These are phyloP conservation scores for Apiotrichum gracile DNA, from an alignment of 1,284 basidiomycete species.

Conservation along the genomic window DNA sequence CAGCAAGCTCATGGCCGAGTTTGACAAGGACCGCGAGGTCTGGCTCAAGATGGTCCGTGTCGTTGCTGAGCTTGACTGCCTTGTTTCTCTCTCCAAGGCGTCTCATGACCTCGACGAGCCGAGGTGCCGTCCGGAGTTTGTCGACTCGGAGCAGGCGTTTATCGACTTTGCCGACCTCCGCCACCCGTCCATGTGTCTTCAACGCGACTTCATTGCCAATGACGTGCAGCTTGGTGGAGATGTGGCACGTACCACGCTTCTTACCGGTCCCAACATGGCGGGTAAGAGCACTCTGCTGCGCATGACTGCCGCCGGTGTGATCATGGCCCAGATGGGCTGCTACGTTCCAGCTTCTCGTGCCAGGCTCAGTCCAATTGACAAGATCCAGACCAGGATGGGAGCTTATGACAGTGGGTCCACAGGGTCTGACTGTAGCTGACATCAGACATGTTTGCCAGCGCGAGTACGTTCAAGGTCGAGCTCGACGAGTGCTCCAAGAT, in stretches of 20 bases:
- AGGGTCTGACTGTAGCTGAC: neutral
- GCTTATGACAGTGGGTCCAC: constrained; percentile 69
- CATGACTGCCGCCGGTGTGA: constrained; percentile 93
- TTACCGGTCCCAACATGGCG: constrained; percentile 82
- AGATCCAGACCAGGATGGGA: constrained; percentile 96
- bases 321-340: constrained; percentile 98
- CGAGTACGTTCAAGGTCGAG: constrained; percentile 95
- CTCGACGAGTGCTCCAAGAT: constrained; percentile 93
- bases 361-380: constrained; percentile 79
- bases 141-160: constrained; percentile 70
- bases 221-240: constrained; percentile 71
- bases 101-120: constrained; percentile 87
- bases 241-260: constrained; percentile 70
- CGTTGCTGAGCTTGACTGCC: constrained; percentile 83
- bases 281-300: constrained; percentile 82
- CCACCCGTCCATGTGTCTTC: constrained; percentile 74
- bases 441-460: constrained; percentile 78
- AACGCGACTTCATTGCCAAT: constrained; percentile 86
- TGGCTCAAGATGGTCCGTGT: constrained; percentile 70
- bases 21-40: constrained; percentile 71
- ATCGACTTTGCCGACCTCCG: constrained; percentile 73
- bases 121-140: constrained; percentile 79
- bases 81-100: constrained; percentile 86
- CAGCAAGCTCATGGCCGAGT: constrained; percentile 71
- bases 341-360: constrained; percentile 82